phyloP scores from a whole-genome alignment of 305 asterid genomes.

The Nicotiana rustica region DNA sequence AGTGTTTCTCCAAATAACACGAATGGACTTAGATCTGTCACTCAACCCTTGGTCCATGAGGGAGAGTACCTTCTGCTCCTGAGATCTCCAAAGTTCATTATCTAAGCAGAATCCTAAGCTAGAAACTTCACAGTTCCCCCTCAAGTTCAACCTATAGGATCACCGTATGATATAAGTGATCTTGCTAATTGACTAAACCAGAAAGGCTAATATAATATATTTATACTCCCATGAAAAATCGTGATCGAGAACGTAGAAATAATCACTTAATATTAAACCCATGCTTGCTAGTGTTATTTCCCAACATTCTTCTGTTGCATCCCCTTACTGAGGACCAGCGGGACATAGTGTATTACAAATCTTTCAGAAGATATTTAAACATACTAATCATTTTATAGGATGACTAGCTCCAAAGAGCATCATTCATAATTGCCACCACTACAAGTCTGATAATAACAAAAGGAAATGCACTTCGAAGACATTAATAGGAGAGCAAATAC shows the following conservation, averaged over 20 bases:
- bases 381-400: background rate
- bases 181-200: conserved; percentile 24
- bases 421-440: background rate
- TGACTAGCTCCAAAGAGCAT: background rate
- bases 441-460: conserved; percentile 10
- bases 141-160: conserved; percentile 77
- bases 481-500: conserved; percentile 19
- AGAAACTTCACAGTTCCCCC: conserved; percentile 60
- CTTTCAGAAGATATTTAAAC: conserved; percentile 3
- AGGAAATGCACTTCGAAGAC: background rate
- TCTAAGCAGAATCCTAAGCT: conserved; percentile 85
- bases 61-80: conserved; percentile 76
- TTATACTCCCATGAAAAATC: background rate
- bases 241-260: background rate
- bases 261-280: background rate
- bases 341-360: background rate
- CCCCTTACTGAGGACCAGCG: background rate
- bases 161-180: conserved; percentile 40
- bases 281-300: background rate
- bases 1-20: conserved; percentile 87
- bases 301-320: background rate
- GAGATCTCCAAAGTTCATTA: conserved; percentile 95
- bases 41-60: conserved; percentile 74
- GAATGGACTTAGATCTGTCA: conserved; percentile 80
- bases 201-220: conserved; percentile 16